Evolutionary conservation across 1,139 yeast species (phyloP).

Genomic region (Pichia norvegensis): DNA sequence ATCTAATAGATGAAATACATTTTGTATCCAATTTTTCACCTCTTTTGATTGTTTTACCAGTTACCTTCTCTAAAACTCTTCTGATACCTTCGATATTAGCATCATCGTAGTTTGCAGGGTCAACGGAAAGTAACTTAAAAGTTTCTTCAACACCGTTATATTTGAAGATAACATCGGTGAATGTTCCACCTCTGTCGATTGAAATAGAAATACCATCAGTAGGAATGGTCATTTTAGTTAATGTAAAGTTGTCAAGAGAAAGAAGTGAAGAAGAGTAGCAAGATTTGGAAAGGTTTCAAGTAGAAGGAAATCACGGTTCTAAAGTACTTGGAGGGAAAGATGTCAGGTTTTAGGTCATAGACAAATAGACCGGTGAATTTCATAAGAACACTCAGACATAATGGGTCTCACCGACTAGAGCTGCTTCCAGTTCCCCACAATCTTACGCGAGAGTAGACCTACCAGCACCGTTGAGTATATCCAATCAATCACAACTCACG

Average conservation of each 20-base stretch:
- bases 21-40: slow-evolving; percentile 34
- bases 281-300: neutral
- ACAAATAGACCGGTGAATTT: neutral
- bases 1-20: slow-evolving; percentile 49
- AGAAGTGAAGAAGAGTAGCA: neutral
- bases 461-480: too few species aligned
- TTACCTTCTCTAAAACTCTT: slow-evolving; percentile 55
- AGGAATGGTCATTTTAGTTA: neutral
- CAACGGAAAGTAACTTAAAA: slow-evolving; percentile 72
- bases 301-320: neutral
- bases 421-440: neutral
- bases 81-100: slow-evolving; percentile 91
- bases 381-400: neutral
- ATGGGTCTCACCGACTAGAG: neutral
- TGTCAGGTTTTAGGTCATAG: neutral
- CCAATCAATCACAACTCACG: too few species aligned
- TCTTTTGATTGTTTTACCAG: slow-evolving; percentile 46
- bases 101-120: slow-evolving; percentile 76
- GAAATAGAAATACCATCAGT: slow-evolving; percentile 5
- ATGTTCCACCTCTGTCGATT: slow-evolving; percentile 12
- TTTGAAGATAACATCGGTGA: slow-evolving; percentile 12
- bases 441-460: neutral
- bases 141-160: slow-evolving; percentile 33
- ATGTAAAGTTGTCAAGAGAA: neutral
- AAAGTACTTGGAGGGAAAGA: neutral